A percentile compares a stretch with the other conserved stretches of the same genome.
These are phyloP conservation scores for Fusarium equiseti DNA, from an alignment of 2,329 filamentous ascomycete species.

Conservation along the genomic window DNA sequence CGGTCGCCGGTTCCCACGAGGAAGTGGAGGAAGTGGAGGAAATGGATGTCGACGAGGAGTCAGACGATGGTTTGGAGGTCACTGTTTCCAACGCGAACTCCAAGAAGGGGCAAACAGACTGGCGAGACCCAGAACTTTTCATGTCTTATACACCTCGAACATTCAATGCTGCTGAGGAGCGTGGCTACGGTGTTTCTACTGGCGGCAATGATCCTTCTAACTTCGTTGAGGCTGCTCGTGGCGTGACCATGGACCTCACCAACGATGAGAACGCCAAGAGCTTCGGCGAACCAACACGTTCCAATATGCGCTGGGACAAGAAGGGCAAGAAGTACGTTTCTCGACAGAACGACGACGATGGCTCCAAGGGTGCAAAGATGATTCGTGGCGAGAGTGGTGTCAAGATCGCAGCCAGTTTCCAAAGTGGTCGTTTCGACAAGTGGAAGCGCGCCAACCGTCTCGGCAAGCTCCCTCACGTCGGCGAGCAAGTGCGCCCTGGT, in stretches of 20 bases:
- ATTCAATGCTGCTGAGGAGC: slow-evolving; percentile 85
- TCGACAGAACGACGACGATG: slow-evolving; percentile 93
- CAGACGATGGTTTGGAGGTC: slow-evolving; percentile 75
- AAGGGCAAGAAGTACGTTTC: slow-evolving; percentile 96
- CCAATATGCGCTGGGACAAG: slow-evolving; percentile 94
- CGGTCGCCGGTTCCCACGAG: slow-evolving; percentile 45
- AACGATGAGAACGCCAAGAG: slow-evolving; percentile 86
- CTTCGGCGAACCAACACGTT: slow-evolving; percentile 81
- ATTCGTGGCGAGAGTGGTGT: slow-evolving; percentile 91
- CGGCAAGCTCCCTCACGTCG: slow-evolving; percentile 80
- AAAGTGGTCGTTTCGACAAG: slow-evolving; percentile 90
- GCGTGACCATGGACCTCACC: slow-evolving; percentile 89
- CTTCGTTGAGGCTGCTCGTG: slow-evolving; percentile 89
- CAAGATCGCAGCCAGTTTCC: slow-evolving; percentile 95
- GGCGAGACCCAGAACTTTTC: slow-evolving; percentile 89
- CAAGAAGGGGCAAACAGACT: slow-evolving; percentile 71
- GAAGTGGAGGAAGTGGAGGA: slow-evolving; percentile 50
- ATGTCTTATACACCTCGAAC: slow-evolving; percentile 94
- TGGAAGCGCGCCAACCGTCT: slow-evolving; percentile 92
- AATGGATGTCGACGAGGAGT: slow-evolving; percentile 59
- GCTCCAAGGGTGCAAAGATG: slow-evolving; percentile 77
- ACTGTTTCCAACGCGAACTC: slow-evolving; percentile 73
- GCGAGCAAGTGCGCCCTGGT: slow-evolving; percentile 76
- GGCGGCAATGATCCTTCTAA: slow-evolving; percentile 75
- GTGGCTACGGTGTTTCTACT: slow-evolving; percentile 92